A percentile compares a stretch with the other conserved stretches of the same genome.
phyloP scores from a whole-genome alignment of 179 eudicot species.

The Carnegiea gigantea region DNA sequence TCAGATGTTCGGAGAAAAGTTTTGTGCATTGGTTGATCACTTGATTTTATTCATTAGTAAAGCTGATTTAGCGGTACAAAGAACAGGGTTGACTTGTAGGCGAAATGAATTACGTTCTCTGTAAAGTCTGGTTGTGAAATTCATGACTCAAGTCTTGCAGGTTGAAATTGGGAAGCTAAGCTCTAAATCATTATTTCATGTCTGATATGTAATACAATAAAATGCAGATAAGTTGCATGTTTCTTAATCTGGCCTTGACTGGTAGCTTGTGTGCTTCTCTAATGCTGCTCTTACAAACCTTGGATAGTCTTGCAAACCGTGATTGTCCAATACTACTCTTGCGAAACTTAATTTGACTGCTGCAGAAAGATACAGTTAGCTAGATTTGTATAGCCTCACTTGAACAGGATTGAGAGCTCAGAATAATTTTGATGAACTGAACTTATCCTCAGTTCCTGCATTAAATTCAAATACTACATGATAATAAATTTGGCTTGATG shows the following conservation, averaged over 20 bases:
- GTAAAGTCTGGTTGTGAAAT: neutral
- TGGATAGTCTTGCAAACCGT: neutral
- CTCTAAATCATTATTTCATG: neutral
- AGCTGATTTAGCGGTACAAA: neutral
- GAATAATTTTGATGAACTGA: neutral
- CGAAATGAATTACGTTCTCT: neutral
- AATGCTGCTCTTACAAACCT: neutral
- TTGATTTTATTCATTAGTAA: slow-evolving; percentile 7
- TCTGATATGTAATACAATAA: neutral
- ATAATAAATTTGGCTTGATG: neutral
- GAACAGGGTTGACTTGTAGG: neutral
- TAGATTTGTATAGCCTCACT: neutral
- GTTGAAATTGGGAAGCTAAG: neutral
- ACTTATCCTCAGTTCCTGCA: neutral
- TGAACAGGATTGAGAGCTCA: neutral
- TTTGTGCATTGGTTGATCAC: slow-evolving; percentile 20
- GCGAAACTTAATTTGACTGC: neutral
- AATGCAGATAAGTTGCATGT: neutral
- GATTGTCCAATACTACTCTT: neutral
- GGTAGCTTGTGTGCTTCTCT: neutral
- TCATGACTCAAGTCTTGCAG: neutral
- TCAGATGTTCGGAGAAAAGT: slow-evolving; percentile 9
- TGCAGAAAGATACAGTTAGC: neutral
- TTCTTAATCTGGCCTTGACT: neutral
- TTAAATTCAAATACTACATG: neutral